A percentile compares a stretch with the other conserved stretches of the same genome.
Evolutionary conservation across 371 early-diverging fungal genomes (phyloP).

Genomic region (Mucor saturninus): DNA sequence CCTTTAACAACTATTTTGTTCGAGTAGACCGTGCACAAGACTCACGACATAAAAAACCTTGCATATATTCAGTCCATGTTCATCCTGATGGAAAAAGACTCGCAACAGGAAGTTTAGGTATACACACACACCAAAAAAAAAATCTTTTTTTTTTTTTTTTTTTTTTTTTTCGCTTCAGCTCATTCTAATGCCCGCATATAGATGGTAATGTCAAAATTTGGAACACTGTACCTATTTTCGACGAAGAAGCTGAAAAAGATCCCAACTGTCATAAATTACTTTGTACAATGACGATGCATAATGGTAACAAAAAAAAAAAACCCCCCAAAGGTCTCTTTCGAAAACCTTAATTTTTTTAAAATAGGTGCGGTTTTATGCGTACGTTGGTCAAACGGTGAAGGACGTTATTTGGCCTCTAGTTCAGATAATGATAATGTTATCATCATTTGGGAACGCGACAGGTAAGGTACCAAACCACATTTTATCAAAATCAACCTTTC

Average conservation of each 20-base stretch:
- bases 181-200: constrained; percentile 24
- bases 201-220: constrained; percentile 87
- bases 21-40: constrained; percentile 17
- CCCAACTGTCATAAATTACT: constrained; percentile 67
- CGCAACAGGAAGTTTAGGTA: constrained; percentile 89
- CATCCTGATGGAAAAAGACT: constrained; percentile 83
- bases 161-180: no score
- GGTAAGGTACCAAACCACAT: constrained; percentile 35
- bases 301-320: constrained; percentile 56
- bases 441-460: constrained; percentile 89
- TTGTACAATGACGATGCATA: constrained; percentile 83
- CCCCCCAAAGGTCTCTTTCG: not conserved
- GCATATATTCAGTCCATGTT: constrained; percentile 88
- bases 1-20: not conserved
- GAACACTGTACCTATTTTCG: constrained; percentile 74
- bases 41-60: constrained; percentile 54
- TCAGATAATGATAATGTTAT: constrained; percentile 87
- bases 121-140: not conserved
- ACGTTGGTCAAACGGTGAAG: constrained; percentile 79
- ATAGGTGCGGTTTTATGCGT: constrained; percentile 91
- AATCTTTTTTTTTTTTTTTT: constrained; percentile 3
- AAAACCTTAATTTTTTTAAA: not conserved
- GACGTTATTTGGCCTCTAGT: constrained; percentile 85
- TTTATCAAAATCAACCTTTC: not conserved
- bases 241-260: constrained; percentile 57